Conservation (phyloP, 495 filamentous ascomycete genomes). For the Chlorociboria aeruginascens region DNA sequence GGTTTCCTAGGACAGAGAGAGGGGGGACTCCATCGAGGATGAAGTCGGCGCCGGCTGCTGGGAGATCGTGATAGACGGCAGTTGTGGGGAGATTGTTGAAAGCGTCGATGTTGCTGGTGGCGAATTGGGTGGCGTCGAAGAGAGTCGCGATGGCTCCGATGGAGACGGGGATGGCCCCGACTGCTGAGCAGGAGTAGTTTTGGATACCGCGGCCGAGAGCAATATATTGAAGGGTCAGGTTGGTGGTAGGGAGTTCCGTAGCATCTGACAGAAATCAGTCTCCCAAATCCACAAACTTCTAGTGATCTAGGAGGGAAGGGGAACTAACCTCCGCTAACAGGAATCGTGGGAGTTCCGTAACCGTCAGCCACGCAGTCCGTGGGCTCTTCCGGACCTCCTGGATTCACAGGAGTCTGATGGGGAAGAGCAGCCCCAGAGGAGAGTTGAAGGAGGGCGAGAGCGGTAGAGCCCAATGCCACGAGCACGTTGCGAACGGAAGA, state of each 20-base stretch:
- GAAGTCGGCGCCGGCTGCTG: neutral
- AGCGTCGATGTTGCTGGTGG: conserved; percentile 13
- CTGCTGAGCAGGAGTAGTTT: conserved; percentile 56
- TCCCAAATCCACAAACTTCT: neutral
- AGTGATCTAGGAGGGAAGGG: neutral
- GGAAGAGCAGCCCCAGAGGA: neutral
- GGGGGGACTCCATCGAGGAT: neutral
- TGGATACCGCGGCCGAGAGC: conserved; percentile 62
- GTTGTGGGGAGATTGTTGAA: conserved; percentile 26
- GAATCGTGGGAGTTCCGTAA: neutral
- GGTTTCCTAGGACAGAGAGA: conserved; percentile 42
- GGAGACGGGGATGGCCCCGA: conserved; percentile 25
- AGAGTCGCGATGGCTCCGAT: conserved; percentile 56
- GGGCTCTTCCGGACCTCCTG: neutral
- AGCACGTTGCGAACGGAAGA: neutral
- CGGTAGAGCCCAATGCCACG: neutral
- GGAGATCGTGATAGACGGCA: conserved; percentile 26
- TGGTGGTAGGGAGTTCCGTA: conserved; percentile 11
- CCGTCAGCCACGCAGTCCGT: neutral
- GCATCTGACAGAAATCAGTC: conserved; percentile 5
- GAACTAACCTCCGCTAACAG: neutral
- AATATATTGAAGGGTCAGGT: conserved; percentile 45
- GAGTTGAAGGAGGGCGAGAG: neutral
- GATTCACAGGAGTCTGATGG: neutral
- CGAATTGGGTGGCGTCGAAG: conserved; percentile 22